Evolutionary conservation across 306 rosid species (phyloP), one percentile per base, ranked within the genome.

Genomic region (Sophora flavescens): DNA sequence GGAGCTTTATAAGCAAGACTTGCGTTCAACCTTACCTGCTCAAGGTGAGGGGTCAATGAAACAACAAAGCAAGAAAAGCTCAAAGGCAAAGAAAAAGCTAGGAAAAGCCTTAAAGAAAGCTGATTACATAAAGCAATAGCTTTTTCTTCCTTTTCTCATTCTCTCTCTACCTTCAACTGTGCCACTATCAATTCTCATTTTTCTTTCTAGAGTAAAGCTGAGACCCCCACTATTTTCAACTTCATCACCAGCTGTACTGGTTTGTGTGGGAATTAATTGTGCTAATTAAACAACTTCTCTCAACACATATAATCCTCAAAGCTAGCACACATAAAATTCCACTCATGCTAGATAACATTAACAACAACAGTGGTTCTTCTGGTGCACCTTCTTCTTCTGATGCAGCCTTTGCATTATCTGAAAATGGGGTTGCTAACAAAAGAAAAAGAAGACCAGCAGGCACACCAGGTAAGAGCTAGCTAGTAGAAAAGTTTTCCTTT

Each of bases 361-460:
- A 7, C 47, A 62, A 18, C 57, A 68, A 76, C 78, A 82, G 38
- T 74, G 44, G 71, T 36, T 41, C 88, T 69, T 47, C 85, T 48
- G 84, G 66, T 67, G 80, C 84, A 64, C 84, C 90, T 5, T 82
- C 83, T 53, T 82, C 93, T 60, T 80, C 91, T 36, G 79, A 81
- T 64, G 78, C 85, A 36, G 76, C 85, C 32, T 80, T 83, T 75
- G 61, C 76, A 68, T 68, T 68, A 68, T 83, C 81, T 1, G 89
- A 93, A 74, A 87, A 93, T 83, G 93, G 89, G 9, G 69, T 72
- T 38, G 45, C 61, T 14, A 81, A 74, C 88, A 95, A 89, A 88
- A 84, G 99, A 68, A 95, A 90, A 84, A 76, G 99, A 88, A 87
- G 98, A 81, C 99, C 99, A 0, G 96, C 99, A 9, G 99, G 99